A percentile compares a stretch with the other conserved stretches of the same genome.
phyloP scores from a whole-genome alignment of 2,329 filamentous ascomycete genomes.

The Hypoxylon sp. region DNA sequence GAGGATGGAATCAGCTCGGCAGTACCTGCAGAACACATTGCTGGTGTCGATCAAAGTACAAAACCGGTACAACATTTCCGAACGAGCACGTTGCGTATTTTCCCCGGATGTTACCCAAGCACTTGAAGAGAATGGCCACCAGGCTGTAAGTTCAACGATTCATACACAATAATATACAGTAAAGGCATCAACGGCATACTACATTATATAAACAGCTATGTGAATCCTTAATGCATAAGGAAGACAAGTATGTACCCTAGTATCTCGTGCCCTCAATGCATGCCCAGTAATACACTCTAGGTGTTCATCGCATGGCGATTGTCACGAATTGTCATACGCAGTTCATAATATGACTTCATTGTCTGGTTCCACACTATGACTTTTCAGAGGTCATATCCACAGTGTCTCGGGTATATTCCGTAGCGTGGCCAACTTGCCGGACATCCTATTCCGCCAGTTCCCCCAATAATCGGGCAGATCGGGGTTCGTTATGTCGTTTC shows the following conservation, averaged over 20 bases:
- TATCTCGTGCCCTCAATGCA: neutral
- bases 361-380: neutral
- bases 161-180: neutral
- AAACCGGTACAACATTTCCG: constrained; percentile 7
- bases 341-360: constrained; percentile 39
- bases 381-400: constrained; percentile 4
- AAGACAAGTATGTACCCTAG: neutral
- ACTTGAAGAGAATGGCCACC: neutral
- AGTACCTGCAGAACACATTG: constrained; percentile 41
- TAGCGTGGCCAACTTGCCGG: constrained; percentile 10
- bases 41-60: constrained; percentile 28
- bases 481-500: constrained; percentile 8
- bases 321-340: constrained; percentile 22
- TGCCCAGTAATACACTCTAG: constrained; percentile 19
- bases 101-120: neutral
- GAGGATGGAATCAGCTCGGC: constrained; percentile 35
- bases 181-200: neutral
- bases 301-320: constrained; percentile 16
- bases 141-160: neutral
- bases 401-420: constrained; percentile 11
- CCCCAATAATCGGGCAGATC: constrained; percentile 34
- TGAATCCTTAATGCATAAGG: neutral
- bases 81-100: constrained; percentile 5
- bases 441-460: constrained; percentile 31
- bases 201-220: neutral